Base-by-base conservation (phyloP, 345 rosid genomes). In the Physaria fendleri region DNA sequence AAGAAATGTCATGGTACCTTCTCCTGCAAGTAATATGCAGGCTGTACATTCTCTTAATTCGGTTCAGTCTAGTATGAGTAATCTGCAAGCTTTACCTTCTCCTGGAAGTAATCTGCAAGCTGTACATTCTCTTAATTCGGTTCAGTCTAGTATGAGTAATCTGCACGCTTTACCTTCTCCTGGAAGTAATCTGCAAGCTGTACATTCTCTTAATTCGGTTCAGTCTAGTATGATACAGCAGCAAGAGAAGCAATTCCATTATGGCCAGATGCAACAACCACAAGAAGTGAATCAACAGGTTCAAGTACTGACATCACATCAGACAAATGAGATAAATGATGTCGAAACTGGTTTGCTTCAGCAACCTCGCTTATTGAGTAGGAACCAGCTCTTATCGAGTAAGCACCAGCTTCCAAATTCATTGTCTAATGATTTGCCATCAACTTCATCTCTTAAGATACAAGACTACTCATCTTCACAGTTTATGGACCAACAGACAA, bases 401-500 rank as follows among this genome's bases (percentile, higher is more conserved):
- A 91, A 79, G 69, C 84, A 76, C 7, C 54, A 75, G 40, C 4
- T 30, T 39, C 8, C 21, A 25, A 68, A 52, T 74, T 64, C 81
- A 78, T 49, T 74, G 66, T 70, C 83, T 46, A 72, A 68, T 20
- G 72, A 85, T 72, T 79, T 90, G 2, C 83, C 90, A 28, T 88
- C 71, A 56, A 84, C 75, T 74, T 71, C 85, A 32, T 83, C 91
- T 33, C 81, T 85, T 37, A 87, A 82, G 71, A 74, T 83, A 38
- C 75, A 66, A 5, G 83, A 81, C 57, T 66, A 82, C 61, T 83
- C 93, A 56, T 87, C 94, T 66, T 80, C 89, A 28, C 90, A 80
- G 74, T 74, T 83, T 20, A 84, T 82, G 34, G 91, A 91, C 61
- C 90, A 79, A 66, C 87, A 82, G 71, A 81, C 78, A 57, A 58